Evolutionary conservation across 148 eudicot species (phyloP).

Genomic region (Rheum nobile): DNA sequence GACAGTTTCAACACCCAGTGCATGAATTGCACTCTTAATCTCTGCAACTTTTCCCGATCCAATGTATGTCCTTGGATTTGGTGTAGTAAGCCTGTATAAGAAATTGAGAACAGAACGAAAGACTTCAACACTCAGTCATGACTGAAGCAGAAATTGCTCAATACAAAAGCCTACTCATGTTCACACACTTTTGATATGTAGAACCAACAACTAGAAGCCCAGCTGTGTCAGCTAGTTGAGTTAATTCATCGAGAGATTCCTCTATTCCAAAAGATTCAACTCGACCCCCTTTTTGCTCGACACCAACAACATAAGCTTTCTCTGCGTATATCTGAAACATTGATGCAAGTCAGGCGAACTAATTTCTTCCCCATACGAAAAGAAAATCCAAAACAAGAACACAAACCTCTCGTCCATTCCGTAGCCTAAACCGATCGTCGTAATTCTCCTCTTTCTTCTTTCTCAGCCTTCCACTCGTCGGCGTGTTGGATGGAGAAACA

Average conservation of each 20-base stretch:
- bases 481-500: not conserved
- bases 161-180: not conserved
- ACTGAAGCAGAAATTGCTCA: not conserved
- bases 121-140: not conserved
- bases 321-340: constrained; percentile 68
- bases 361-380: too few relatives aligned
- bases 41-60: constrained; percentile 96
- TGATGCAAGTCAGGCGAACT: not conserved
- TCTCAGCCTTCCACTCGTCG: constrained; percentile 2
- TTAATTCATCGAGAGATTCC: constrained; percentile 80
- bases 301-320: constrained; percentile 84
- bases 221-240: constrained; percentile 96
- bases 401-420: constrained; percentile 72
- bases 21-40: constrained; percentile 76
- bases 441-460: constrained; percentile 19
- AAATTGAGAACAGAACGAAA: constrained; percentile 7
- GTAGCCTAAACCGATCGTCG: constrained; percentile 42
- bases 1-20: constrained; percentile 81
- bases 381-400: too few relatives aligned
- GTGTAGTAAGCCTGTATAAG: constrained; percentile 54
- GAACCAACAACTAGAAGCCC: constrained; percentile 80
- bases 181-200: constrained; percentile 78
- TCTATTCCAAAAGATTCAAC: constrained; percentile 60
- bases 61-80: constrained; percentile 76
- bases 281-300: constrained; percentile 58